A percentile compares a stretch with the other conserved stretches of the same genome.
phyloP scores from a whole-genome alignment of 139 green algal species.

The Picochlorum sp. region DNA sequence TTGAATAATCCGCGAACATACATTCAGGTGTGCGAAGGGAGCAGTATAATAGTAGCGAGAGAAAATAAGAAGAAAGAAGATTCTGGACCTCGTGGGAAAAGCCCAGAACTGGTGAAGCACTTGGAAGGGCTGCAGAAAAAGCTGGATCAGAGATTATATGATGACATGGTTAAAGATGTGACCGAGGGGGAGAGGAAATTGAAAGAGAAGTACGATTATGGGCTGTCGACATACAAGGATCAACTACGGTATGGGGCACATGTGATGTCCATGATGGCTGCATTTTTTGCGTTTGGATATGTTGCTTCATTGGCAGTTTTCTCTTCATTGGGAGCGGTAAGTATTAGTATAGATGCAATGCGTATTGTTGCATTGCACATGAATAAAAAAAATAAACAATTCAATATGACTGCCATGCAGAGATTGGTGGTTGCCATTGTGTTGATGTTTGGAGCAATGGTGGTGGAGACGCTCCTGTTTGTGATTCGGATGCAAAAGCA shows the following conservation, averaged over 20 bases:
- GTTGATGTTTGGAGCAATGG: slow-evolving; percentile 35
- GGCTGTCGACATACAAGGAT: slow-evolving; percentile 40
- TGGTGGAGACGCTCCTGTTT: slow-evolving; percentile 55
- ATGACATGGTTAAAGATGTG: slow-evolving; percentile 30
- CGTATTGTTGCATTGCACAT: background rate
- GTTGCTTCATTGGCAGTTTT: slow-evolving; percentile 27
- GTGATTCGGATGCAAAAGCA: slow-evolving; percentile 54
- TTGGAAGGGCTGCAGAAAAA: slow-evolving; percentile 28
- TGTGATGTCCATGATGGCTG: slow-evolving; percentile 64
- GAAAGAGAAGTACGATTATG: slow-evolving; percentile 6
- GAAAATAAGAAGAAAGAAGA: background rate
- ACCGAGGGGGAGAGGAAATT: slow-evolving; percentile 31
- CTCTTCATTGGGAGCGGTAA: background rate
- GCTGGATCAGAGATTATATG: slow-evolving; percentile 43
- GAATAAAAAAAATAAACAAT: background rate
- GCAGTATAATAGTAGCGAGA: slow-evolving; percentile 24
- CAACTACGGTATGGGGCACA: slow-evolving; percentile 67
- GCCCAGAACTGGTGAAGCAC: slow-evolving; percentile 30
- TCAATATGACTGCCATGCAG: slow-evolving; percentile 11
- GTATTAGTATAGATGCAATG: background rate
- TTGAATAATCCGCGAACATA: no score
- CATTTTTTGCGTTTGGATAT: slow-evolving; percentile 56
- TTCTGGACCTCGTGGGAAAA: slow-evolving; percentile 8
- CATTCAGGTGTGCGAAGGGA: background rate
- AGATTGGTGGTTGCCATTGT: slow-evolving; percentile 29